Evolutionary conservation across 2,329 filamentous ascomycete genomes (phyloP).

Genomic region (Pseudogymnoascus sp.): DNA sequence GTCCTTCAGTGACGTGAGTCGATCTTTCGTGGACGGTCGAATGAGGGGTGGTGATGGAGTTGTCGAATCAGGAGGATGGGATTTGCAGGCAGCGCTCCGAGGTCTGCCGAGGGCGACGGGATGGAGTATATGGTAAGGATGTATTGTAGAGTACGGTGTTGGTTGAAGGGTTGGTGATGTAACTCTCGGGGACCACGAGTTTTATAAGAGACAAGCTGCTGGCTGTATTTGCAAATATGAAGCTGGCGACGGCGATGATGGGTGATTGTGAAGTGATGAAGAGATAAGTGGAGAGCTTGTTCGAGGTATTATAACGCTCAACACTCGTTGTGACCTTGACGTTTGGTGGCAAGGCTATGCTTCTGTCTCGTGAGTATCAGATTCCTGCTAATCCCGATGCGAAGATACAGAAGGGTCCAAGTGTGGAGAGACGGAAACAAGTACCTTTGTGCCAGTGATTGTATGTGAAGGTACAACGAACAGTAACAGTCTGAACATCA

Average conservation of each 20-base stretch:
- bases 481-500: background rate
- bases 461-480: background rate
- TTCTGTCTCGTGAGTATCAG: background rate
- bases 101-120: background rate
- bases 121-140: too few species aligned
- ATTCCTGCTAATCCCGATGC: background rate
- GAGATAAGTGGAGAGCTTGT: background rate
- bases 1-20: background rate
- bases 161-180: background rate
- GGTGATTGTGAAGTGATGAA: background rate
- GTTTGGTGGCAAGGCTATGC: background rate
- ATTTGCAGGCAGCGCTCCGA: constrained; percentile 4
- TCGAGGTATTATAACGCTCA: background rate
- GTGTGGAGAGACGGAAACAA: background rate
- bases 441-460: background rate
- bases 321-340: background rate
- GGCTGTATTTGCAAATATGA: background rate
- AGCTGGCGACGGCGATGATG: background rate
- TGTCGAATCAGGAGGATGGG: background rate
- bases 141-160: background rate
- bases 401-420: background rate
- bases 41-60: background rate
- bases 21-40: background rate
- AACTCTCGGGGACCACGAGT: background rate
- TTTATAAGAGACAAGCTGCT: background rate